A percentile compares a stretch with the other conserved stretches of the same genome.
Conservation (phyloP, 768 basidiomycete genomes). For the Podaxis sp. region DNA sequence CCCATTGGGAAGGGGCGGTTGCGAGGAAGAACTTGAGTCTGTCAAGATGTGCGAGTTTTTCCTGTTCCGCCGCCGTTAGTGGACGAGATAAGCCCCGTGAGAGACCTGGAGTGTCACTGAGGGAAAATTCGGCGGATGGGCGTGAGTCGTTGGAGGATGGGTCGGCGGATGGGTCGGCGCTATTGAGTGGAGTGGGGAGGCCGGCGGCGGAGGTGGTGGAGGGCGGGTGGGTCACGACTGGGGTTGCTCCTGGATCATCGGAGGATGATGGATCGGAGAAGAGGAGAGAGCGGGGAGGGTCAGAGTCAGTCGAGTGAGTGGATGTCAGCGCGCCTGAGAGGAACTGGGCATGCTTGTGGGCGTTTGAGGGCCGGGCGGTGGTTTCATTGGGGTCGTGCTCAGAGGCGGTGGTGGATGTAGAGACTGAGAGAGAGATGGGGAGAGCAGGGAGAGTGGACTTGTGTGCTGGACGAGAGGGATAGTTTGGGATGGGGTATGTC, state of each 20-base stretch:
- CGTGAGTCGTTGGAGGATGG: conserved; percentile 11
- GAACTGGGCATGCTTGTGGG: conserved; percentile 44
- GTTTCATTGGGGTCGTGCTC: conserved; percentile 47
- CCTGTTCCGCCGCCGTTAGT: conserved; percentile 63
- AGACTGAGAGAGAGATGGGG: conserved; percentile 35
- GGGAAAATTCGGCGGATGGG: conserved; percentile 12
- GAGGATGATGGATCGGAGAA: conserved; percentile 13
- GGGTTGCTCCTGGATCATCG: conserved; percentile 11
- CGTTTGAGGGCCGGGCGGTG: conserved; percentile 50
- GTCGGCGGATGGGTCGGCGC: conserved; percentile 6
- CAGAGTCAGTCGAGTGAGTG: not conserved
- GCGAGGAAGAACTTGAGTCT: conserved; percentile 87
- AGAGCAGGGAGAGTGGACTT: conserved; percentile 22
- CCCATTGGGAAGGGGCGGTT: conserved; percentile 80
- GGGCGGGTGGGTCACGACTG: conserved; percentile 20
- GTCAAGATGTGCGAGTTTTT: conserved; percentile 73
- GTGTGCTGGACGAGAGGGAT: conserved; percentile 24
- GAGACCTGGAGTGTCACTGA: conserved; percentile 29
- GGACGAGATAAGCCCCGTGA: conserved; percentile 52
- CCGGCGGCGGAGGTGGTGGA: conserved; percentile 16
- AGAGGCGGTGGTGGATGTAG: conserved; percentile 34
- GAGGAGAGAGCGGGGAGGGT: conserved; percentile 12
- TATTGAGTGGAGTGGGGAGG: conserved; percentile 16
- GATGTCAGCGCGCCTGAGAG: conserved; percentile 28
- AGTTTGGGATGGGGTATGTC: conserved; percentile 27